Evolutionary conservation across 108 stramenopile genomes (phyloP), one percentile per base, ranked within the genome.

Genomic region (Nitzschia inconspicua): DNA sequence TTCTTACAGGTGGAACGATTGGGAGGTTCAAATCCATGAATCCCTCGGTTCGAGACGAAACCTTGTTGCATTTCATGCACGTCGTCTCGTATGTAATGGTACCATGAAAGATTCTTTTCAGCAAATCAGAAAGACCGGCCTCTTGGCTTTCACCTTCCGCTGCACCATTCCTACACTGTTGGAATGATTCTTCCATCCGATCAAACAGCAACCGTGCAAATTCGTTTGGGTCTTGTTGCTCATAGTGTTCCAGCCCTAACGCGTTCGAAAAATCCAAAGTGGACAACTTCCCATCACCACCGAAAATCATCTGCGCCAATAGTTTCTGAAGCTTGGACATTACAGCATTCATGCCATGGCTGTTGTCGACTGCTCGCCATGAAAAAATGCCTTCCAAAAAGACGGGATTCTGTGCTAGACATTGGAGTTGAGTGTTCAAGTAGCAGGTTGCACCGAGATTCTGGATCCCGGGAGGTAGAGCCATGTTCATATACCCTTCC

Each of bases 221-320:
- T 73, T 93, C 92, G 66, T 93, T 93, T 16, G 92, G 92, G 70
- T 93, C 92, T 66, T 93, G 92, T 79, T 89, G 89, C 59, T 89
- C 92, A 42, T 72, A 47, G 62, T 89, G 81, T 30, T 93, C 84
- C 14, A 93, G 36, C 11, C 76, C 78, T 40, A 93, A 44, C 0
- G 86, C 79, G 30, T 68, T 58, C 10, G 87, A 82, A 63, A 89
- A 93, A 8, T 80, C 77, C 22, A 84, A 66, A 0, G 91, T 86
- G 14, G 77, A 70, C 19, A 85, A 49, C 10, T 71, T 76, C 39
- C 68, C 51, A 11, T 82, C 56, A 3, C 72, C 77, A 16, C 88
- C 91, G 29, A 75, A 54, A 3, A 72, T 59, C 86, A 93, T 84
- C 41, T 71, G 20, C 5, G 77, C 86, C 44, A 93, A 50, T 8